A percentile compares a stretch with the other conserved stretches of the same genome.
These are phyloP conservation scores for Naganishia antarctica DNA, from an alignment of 768 basidiomycete species.

Conservation along the genomic window DNA sequence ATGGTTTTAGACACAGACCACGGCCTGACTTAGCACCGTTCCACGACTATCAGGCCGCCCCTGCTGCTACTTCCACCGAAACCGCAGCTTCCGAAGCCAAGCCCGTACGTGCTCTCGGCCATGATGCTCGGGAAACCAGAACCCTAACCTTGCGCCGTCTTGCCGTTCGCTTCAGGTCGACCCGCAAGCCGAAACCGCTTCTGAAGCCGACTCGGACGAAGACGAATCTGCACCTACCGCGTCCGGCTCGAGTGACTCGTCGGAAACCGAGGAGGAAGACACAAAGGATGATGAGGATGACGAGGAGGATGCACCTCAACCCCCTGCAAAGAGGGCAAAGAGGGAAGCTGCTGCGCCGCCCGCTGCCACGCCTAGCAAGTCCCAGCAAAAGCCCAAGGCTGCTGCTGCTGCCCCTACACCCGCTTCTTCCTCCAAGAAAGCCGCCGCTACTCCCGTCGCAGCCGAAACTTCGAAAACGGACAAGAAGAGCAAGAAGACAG, in stretches of 20 bases:
- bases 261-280: neutral
- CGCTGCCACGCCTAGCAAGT: conserved; percentile 16
- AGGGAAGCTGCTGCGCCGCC: conserved; percentile 8
- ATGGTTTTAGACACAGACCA: too few relatives aligned
- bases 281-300: conserved; percentile 14
- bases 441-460: neutral
- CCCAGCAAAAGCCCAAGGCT: neutral
- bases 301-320: conserved; percentile 12
- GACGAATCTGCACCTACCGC: neutral
- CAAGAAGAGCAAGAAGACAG: conserved; percentile 40
- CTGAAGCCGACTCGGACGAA: conserved; percentile 5
- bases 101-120: neutral
- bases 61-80: neutral
- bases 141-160: too few relatives aligned
- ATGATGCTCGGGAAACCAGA: too few relatives aligned
- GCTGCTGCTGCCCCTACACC: neutral
- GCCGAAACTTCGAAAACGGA: conserved; percentile 15
- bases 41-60: neutral
- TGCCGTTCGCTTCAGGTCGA: too few relatives aligned
- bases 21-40: too few relatives aligned
- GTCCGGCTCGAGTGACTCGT: neutral
- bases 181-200: conserved; percentile 12
- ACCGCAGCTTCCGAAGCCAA: neutral
- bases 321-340: conserved; percentile 18
- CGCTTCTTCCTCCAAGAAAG: conserved; percentile 9